Evolutionary conservation across 352 stramenopile genomes (phyloP).

Genomic region (Phytophthora aleatoria): DNA sequence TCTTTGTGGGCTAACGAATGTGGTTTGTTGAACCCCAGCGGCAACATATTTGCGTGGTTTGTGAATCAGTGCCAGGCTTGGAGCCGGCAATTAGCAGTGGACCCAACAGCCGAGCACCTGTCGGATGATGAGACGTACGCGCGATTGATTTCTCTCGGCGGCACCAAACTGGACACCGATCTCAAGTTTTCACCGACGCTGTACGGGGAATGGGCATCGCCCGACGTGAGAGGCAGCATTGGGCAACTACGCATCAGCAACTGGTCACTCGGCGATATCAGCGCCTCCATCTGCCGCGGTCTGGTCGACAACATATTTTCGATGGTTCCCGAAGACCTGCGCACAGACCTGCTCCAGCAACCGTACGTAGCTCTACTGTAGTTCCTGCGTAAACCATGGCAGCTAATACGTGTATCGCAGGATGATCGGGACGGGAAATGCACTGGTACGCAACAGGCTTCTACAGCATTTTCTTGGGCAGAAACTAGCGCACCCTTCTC

Average conservation of each 20-base stretch:
- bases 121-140: conserved; percentile 41
- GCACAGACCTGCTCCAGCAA: conserved; percentile 30
- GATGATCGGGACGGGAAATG: conserved; percentile 66
- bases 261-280: conserved; percentile 68
- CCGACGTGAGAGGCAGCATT: conserved; percentile 41
- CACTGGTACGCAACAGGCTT: conserved; percentile 56
- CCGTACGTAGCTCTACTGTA: conserved; percentile 32
- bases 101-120: conserved; percentile 21
- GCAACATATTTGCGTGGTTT: conserved; percentile 72
- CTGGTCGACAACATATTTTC: conserved; percentile 65
- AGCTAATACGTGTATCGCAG: conserved; percentile 31
- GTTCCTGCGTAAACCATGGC: background rate
- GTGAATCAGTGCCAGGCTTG: conserved; percentile 57
- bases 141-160: conserved; percentile 52
- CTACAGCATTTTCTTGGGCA: conserved; percentile 52
- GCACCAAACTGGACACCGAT: conserved; percentile 46
- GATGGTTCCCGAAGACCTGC: conserved; percentile 55
- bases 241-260: conserved; percentile 51
- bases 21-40: conserved; percentile 35
- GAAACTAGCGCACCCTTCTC: conserved; percentile 31
- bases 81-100: conserved; percentile 44
- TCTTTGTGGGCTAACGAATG: background rate
- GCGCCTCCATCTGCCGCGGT: conserved; percentile 58
- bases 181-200: conserved; percentile 59
- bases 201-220: conserved; percentile 55